Conservation (phyloP, 768 basidiomycete species). For the Udeniomyces megalosporus region DNA sequence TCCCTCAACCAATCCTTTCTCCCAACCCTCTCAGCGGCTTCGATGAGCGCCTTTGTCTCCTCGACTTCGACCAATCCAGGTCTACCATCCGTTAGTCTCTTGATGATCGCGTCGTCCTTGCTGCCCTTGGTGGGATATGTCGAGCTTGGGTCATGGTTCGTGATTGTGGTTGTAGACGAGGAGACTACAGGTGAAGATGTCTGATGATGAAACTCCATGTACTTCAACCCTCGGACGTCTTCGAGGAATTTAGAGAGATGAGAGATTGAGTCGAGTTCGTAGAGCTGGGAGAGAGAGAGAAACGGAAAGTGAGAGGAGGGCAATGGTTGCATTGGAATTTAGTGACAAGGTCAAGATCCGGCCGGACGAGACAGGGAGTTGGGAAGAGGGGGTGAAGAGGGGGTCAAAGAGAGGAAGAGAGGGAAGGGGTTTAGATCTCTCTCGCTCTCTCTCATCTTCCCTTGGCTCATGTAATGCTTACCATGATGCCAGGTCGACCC, state of each 20-base stretch:
- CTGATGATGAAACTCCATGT: slow-evolving; percentile 13
- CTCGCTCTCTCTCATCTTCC: too few species aligned
- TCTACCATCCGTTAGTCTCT: not conserved
- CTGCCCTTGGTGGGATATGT: not conserved
- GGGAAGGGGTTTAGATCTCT: too few species aligned
- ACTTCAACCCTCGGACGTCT: slow-evolving; percentile 7
- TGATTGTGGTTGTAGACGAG: too few species aligned
- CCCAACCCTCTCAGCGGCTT: slow-evolving; percentile 1
- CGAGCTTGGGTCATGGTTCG: not conserved
- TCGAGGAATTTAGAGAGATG: not conserved
- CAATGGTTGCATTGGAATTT: too few species aligned
- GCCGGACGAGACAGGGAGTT: too few species aligned
- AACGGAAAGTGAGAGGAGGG: too few species aligned
- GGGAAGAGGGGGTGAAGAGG: too few species aligned
- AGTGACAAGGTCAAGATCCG: too few species aligned
- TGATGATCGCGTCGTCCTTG: not conserved
- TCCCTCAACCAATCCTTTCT: slow-evolving; percentile 11
- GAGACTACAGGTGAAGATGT: not conserved
- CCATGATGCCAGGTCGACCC: slow-evolving; percentile 4
- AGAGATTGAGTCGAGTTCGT: not conserved
- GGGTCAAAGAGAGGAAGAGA: too few species aligned
- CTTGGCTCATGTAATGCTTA: too few species aligned
- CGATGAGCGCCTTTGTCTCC: slow-evolving; percentile 7
- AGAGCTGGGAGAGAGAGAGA: too few species aligned
- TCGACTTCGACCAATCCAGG: slow-evolving; percentile 2